phyloP scores from a whole-genome alignment of 768 basidiomycete genomes.

The Russula sp. region DNA sequence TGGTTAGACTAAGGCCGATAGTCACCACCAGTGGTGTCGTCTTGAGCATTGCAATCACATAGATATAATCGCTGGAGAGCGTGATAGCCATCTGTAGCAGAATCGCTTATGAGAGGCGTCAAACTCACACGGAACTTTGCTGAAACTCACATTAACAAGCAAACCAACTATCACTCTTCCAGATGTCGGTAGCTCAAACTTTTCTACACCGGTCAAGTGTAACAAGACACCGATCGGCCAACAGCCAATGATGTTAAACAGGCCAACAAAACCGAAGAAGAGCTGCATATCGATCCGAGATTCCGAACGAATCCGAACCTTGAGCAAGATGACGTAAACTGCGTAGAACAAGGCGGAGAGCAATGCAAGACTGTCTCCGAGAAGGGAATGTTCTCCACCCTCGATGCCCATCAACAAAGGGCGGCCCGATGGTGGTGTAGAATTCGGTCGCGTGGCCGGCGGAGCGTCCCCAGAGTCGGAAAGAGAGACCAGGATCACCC shows the following conservation, averaged over 20 bases:
- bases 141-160: slow-evolving; percentile 51
- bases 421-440: slow-evolving; percentile 18
- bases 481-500: slow-evolving; percentile 84
- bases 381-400: slow-evolving; percentile 33
- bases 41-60: slow-evolving; percentile 91
- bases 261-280: slow-evolving; percentile 91
- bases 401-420: slow-evolving; percentile 23
- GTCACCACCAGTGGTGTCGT: slow-evolving; percentile 94
- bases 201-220: slow-evolving; percentile 68
- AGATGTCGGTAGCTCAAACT: slow-evolving; percentile 66
- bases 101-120: neutral
- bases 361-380: slow-evolving; percentile 83
- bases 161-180: slow-evolving; percentile 49
- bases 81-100: slow-evolving; percentile 73
- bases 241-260: slow-evolving; percentile 72
- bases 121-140: neutral
- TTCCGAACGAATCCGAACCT: slow-evolving; percentile 78
- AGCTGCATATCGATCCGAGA: slow-evolving; percentile 89
- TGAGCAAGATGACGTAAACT: slow-evolving; percentile 83
- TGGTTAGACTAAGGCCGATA: slow-evolving; percentile 88
- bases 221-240: slow-evolving; percentile 80
- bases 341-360: slow-evolving; percentile 88
- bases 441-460: slow-evolving; percentile 17
- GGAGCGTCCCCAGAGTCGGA: slow-evolving; percentile 58
- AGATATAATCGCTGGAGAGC: slow-evolving; percentile 78